These are phyloP conservation scores for Ceratocystis cacaofunesta DNA, from an alignment of 2,329 filamentous ascomycete genomes.

Conservation along the genomic window DNA sequence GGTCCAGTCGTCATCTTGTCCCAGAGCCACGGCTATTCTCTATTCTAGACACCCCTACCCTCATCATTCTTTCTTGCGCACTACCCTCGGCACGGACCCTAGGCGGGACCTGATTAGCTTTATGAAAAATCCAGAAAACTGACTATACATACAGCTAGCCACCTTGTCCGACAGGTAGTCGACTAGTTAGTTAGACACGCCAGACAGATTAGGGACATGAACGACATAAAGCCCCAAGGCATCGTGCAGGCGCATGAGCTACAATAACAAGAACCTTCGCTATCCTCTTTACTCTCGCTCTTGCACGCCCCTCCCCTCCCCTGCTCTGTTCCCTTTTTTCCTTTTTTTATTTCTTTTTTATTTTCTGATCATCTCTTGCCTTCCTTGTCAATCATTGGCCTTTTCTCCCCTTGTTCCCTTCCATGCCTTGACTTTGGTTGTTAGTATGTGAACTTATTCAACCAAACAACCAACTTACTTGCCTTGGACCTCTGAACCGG, in stretches of 20 bases:
- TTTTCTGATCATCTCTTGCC: neutral
- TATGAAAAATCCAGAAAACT: neutral
- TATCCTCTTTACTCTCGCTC: neutral
- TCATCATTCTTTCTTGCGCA: neutral
- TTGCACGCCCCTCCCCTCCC: neutral
- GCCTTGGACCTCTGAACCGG: neutral
- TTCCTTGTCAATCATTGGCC: conserved; percentile 1
- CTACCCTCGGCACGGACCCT: neutral
- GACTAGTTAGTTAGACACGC: neutral
- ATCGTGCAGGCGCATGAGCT: neutral
- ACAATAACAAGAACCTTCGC: neutral
- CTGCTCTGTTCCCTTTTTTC: too few species aligned
- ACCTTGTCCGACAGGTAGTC: neutral
- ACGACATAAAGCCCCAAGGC: neutral
- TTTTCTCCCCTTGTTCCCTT: neutral
- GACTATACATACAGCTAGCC: neutral
- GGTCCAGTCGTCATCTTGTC: conserved; percentile 1
- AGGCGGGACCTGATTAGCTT: neutral
- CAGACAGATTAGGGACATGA: neutral
- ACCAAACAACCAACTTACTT: neutral
- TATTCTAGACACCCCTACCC: neutral
- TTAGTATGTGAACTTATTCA: neutral
- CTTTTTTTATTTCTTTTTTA: neutral
- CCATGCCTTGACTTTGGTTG: neutral
- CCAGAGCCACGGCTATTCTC: neutral